Percentiles rank a stretch among this genome's conserved stretches.
Evolutionary conservation across 2,329 filamentous ascomycete species (phyloP).

Genomic region (Pseudofabraea citricarpa): DNA sequence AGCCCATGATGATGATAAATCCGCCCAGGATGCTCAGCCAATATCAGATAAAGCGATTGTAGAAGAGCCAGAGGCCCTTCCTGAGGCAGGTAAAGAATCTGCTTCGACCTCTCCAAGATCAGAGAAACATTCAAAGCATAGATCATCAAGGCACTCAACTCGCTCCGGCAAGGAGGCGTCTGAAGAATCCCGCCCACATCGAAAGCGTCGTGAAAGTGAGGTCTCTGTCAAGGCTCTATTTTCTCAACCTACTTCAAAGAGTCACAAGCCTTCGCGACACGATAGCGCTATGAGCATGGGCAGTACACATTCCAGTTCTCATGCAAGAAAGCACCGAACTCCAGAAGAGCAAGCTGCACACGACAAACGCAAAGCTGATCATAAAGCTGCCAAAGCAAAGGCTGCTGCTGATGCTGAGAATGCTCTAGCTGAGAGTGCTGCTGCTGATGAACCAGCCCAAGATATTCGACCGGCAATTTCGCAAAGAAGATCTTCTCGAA

Average conservation of each 20-base stretch:
- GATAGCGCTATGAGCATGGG: constrained; percentile 8
- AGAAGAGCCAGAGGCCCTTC: constrained; percentile 1
- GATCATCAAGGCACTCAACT: constrained; percentile 4
- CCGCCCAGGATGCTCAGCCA: neutral
- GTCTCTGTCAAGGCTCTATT: neutral
- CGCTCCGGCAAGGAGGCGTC: neutral
- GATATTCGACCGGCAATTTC: neutral
- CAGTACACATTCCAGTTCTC: constrained; percentile 1
- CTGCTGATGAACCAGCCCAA: neutral
- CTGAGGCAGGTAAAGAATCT: neutral
- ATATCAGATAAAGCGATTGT: constrained; percentile 2
- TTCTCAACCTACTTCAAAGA: neutral
- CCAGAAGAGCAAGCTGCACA: constrained; percentile 9
- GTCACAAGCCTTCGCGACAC: constrained; percentile 6
- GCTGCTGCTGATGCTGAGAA: neutral
- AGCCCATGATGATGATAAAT: neutral
- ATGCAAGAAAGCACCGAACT: constrained; percentile 4
- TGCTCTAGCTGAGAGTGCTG: neutral
- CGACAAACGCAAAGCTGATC: constrained; percentile 7
- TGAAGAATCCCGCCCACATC: neutral
- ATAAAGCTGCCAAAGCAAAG: constrained; percentile 2
- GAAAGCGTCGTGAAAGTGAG: constrained; percentile 4
- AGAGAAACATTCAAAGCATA: constrained; percentile 3
- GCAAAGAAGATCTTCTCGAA: neutral
- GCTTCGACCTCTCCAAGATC: constrained; percentile 2